phyloP scores from a whole-genome alignment of 2,329 filamentous ascomycete species.

The Cladosporium halotolerans region DNA sequence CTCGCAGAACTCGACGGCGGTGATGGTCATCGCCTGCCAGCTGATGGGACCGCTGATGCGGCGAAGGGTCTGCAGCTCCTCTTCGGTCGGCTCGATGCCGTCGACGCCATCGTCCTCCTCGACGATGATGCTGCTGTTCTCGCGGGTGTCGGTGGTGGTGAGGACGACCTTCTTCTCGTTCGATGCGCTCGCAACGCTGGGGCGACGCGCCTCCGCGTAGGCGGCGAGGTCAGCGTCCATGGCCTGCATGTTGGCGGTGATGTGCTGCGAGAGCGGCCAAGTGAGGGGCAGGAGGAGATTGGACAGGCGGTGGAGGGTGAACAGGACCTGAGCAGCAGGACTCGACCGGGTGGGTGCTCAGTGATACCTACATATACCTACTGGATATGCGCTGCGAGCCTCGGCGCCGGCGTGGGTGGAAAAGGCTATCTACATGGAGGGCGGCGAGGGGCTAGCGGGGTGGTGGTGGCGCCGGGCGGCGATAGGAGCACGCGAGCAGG shows the following conservation, averaged over 20 bases:
- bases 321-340: neutral
- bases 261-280: conserved; percentile 4
- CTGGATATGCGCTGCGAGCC: neutral
- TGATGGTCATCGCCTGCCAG: conserved; percentile 41
- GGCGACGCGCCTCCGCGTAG: conserved; percentile 21
- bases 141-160: conserved; percentile 10
- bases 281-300: neutral
- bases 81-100: conserved; percentile 32
- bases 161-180: conserved; percentile 10
- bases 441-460: neutral
- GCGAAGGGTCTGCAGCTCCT: conserved; percentile 38
- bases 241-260: conserved; percentile 3
- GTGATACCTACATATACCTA: conserved; percentile 1
- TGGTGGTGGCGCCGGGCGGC: neutral
- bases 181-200: conserved; percentile 14
- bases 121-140: conserved; percentile 9
- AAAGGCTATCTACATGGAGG: conserved; percentile 6
- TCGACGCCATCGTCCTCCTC: conserved; percentile 11
- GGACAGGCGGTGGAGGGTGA: neutral
- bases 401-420: neutral
- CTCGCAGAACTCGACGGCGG: conserved; percentile 45
- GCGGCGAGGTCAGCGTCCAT: conserved; percentile 13
- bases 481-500: conserved; percentile 11
- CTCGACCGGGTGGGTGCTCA: too few relatives aligned
- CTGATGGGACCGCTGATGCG: conserved; percentile 42